Evolutionary conservation across 495 filamentous ascomycete species (phyloP).

Genomic region (Apiosordaria backusii): DNA sequence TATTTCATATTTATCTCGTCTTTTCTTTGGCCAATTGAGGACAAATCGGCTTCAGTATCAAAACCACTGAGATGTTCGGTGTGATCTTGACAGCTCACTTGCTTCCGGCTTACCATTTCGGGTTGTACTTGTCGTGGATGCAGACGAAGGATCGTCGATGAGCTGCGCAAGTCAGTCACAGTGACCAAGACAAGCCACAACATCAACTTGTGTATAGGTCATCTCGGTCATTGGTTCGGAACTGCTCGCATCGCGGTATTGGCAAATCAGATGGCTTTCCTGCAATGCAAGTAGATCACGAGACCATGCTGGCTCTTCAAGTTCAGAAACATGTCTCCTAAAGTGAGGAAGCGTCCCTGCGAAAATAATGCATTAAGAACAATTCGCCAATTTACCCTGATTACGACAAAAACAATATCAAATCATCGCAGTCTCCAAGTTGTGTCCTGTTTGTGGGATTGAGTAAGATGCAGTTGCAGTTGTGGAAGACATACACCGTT

Average conservation of each 20-base stretch:
- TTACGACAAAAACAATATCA: too few relatives aligned
- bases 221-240: background rate
- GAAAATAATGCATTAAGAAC: background rate
- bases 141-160: background rate
- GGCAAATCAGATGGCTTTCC: background rate
- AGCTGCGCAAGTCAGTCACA: background rate
- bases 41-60: background rate
- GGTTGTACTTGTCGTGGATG: too few relatives aligned
- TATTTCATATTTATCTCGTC: background rate
- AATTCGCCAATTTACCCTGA: too few relatives aligned
- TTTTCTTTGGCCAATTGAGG: background rate
- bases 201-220: background rate
- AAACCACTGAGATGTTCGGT: background rate
- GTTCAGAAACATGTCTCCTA: background rate
- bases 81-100: background rate
- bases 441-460: background rate
- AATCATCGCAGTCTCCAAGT: too few relatives aligned
- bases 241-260: background rate
- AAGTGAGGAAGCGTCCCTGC: background rate
- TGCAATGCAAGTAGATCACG: background rate
- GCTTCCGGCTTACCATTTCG: background rate
- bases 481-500: background rate
- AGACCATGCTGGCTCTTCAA: background rate
- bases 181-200: background rate
- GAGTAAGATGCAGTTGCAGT: background rate